Percentiles rank a stretch among this genome's conserved stretches.
phyloP scores from a whole-genome alignment of 257 asterid genomes.

The Lavandula angustifolia region DNA sequence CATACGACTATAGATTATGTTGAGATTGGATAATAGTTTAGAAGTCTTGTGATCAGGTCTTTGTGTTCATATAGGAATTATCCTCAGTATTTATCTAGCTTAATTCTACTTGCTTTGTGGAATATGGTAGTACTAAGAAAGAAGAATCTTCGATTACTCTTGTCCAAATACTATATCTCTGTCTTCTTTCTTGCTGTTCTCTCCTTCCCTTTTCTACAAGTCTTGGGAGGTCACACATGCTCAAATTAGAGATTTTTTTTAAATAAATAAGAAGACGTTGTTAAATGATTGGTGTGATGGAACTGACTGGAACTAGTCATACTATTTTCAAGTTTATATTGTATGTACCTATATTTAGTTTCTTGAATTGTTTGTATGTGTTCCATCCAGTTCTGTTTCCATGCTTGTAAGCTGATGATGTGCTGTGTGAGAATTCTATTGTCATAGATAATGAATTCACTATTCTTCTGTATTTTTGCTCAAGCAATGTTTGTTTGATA shows the following conservation, averaged over 20 bases:
- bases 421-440: neutral
- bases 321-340: neutral
- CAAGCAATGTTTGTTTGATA: neutral
- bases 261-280: neutral
- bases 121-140: neutral
- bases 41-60: neutral
- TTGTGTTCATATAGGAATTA: neutral
- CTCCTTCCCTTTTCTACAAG: neutral
- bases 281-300: neutral
- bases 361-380: conserved; percentile 6
- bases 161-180: neutral
- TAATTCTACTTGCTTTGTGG: neutral
- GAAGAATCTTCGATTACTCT: neutral
- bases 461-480: neutral
- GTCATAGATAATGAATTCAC: neutral
- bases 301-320: neutral
- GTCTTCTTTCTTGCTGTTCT: neutral
- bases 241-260: neutral
- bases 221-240: neutral
- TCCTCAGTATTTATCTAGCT: neutral
- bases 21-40: neutral
- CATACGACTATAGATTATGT: too few species aligned
- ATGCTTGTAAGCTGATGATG: conserved; percentile 3
- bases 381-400: neutral
- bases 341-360: neutral